Base-by-base conservation (phyloP, 2,329 filamentous ascomycete genomes). In the Lasiodiplodia hormozganensis region DNA sequence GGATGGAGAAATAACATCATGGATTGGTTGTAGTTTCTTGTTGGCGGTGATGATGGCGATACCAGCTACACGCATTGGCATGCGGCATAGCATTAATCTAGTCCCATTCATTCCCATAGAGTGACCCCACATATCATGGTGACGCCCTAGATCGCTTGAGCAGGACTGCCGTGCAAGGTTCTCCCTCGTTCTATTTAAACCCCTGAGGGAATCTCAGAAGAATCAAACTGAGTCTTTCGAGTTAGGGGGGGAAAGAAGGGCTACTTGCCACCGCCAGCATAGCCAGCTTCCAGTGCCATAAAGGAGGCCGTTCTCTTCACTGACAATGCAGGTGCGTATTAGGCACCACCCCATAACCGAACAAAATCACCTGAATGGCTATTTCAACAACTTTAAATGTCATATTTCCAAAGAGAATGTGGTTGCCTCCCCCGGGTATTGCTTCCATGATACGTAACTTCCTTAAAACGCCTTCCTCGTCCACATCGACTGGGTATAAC, bases 401-500 rank as follows among this genome's bases (percentile, higher is more conserved):
- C 43, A 34, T 34, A 10, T 34, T 34, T 34, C 31, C 31, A 34
- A 34, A 34, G 31, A 7, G 31, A 34, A 34, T 8, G 31, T 34
- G 31, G 7, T 47, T 47, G 2, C 14, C 43, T 21, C 18, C 21
- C 28, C 10, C 21, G 6, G n/a, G 23, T n/a, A 11, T 53, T 53
- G 23, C 12, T 5, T 31, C 31, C n/a, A 28, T 25, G 14, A 16
- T 14, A 54, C 10, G 10, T 2, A 12, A 52, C 4, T 23, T 43
- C 25, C 23, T 65, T 21, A 65, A 21, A 65, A 28, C n/a, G 21
- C 62, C 51, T 65, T 65, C 51, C 62, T 65, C 21, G 52, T 54
- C 62, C 62, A 65, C 62, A 65, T 21, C 1, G 62, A 54, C 16
- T 65, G 62, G 1, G 62, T 81, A 74, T 88, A 86, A 34, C 85